phyloP scores from a whole-genome alignment of 345 rosid genomes.

The Lagerstroemia speciosa region DNA sequence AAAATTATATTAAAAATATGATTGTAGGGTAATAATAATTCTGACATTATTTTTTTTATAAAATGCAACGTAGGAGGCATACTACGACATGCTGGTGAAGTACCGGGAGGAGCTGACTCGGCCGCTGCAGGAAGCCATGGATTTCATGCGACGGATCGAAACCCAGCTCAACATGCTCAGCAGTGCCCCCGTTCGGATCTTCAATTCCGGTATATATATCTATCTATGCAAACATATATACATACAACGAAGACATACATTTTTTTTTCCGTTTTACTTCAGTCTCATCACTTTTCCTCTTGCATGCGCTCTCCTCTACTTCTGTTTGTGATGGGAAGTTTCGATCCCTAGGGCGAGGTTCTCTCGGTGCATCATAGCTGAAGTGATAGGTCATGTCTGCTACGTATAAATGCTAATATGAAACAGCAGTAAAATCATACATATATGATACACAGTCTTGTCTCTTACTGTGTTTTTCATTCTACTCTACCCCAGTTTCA shows the following conservation, averaged over 20 bases:
- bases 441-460: neutral
- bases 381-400: neutral
- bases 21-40: neutral
- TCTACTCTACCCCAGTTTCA: neutral
- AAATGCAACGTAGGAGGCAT: conserved; percentile 60
- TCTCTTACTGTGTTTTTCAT: neutral
- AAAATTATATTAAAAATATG: neutral
- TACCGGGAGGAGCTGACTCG: conserved; percentile 84
- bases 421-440: neutral
- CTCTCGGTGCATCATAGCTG: neutral
- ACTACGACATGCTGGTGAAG: conserved; percentile 88
- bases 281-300: neutral
- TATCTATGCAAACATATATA: neutral
- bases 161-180: conserved; percentile 71
- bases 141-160: conserved; percentile 94
- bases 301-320: neutral
- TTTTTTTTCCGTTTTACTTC: neutral
- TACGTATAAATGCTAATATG: neutral
- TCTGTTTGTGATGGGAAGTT: neutral
- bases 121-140: conserved; percentile 97
- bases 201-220: conserved; percentile 52
- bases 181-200: conserved; percentile 64
- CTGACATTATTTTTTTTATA: neutral
- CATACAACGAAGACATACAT: neutral
- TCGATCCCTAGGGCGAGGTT: neutral